These are phyloP conservation scores for Linaria vulgaris DNA, from an alignment of 257 asterid genomes.

Conservation along the genomic window DNA sequence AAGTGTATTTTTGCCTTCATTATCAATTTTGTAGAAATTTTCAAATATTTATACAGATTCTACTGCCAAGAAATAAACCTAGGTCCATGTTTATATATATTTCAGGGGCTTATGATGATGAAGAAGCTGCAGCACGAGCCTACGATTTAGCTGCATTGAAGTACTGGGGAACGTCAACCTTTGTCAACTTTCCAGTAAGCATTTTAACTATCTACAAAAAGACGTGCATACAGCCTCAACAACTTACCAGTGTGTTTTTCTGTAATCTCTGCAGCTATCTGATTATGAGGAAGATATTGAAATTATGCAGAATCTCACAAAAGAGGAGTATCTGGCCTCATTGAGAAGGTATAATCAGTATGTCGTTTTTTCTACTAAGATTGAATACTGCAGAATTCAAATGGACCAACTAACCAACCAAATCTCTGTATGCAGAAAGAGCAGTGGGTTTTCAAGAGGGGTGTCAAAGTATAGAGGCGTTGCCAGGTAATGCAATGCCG, in stretches of 20 bases:
- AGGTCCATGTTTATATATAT: background rate
- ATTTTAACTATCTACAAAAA: slow-evolving; percentile 1
- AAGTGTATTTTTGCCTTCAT: slow-evolving; percentile 22
- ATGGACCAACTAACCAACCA: slow-evolving; percentile 7
- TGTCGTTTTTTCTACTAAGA: background rate
- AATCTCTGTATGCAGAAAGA: slow-evolving; percentile 39
- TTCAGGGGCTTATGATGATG: slow-evolving; percentile 55
- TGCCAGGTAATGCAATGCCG: slow-evolving; percentile 49
- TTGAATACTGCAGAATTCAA: background rate
- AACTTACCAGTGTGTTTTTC: slow-evolving; percentile 1
- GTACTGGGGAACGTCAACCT: slow-evolving; percentile 57
- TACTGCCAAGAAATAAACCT: background rate
- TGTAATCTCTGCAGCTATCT: slow-evolving; percentile 34
- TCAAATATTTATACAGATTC: background rate
- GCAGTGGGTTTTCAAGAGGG: slow-evolving; percentile 90
- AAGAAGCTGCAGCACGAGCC: slow-evolving; percentile 62
- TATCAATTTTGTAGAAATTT: background rate
- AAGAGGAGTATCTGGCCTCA: slow-evolving; percentile 59
- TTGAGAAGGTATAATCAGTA: slow-evolving; percentile 38
- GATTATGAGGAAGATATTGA: slow-evolving; percentile 48
- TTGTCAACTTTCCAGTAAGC: slow-evolving; percentile 53
- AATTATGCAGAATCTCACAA: slow-evolving; percentile 45
- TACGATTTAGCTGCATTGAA: slow-evolving; percentile 59
- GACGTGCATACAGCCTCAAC: background rate
- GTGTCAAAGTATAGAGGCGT: slow-evolving; percentile 87